These are phyloP conservation scores for Simmondsia chinensis DNA, from an alignment of 148 eudicot species.

Conservation along the genomic window DNA sequence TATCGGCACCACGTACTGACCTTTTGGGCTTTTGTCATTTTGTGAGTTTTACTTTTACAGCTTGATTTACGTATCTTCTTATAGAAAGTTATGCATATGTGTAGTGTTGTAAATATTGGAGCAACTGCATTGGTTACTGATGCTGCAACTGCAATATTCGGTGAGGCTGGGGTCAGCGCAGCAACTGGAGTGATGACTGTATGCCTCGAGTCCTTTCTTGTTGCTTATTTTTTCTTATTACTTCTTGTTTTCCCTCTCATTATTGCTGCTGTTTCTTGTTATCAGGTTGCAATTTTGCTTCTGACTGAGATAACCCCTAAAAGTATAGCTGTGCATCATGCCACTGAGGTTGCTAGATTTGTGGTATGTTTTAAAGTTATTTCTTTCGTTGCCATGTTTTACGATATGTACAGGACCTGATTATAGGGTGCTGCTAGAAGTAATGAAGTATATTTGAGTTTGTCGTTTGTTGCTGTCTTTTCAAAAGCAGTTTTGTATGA, in stretches of 20 bases:
- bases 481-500: background rate
- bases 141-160: constrained; percentile 88
- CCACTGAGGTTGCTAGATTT: constrained; percentile 93
- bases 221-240: background rate
- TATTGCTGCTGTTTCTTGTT: constrained; percentile 2
- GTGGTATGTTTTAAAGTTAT: constrained; percentile 55
- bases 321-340: constrained; percentile 98
- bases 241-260: background rate
- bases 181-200: constrained; percentile 99
- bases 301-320: constrained; percentile 99
- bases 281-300: constrained; percentile 89
- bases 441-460: too few relatives aligned
- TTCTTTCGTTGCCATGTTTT: background rate
- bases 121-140: constrained; percentile 98
- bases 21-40: constrained; percentile 2
- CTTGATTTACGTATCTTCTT: constrained; percentile 17
- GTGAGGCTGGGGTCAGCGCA: constrained; percentile 94
- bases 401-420: too few relatives aligned
- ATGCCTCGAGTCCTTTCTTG: constrained; percentile 13
- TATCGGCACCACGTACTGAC: constrained; percentile 88
- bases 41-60: constrained; percentile 1
- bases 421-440: too few relatives aligned
- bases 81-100: constrained; percentile 20
- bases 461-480: background rate
- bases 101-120: constrained; percentile 92